These are phyloP conservation scores for Periconia macrospinosa DNA, from an alignment of 2,329 filamentous ascomycete genomes.

Conservation along the genomic window DNA sequence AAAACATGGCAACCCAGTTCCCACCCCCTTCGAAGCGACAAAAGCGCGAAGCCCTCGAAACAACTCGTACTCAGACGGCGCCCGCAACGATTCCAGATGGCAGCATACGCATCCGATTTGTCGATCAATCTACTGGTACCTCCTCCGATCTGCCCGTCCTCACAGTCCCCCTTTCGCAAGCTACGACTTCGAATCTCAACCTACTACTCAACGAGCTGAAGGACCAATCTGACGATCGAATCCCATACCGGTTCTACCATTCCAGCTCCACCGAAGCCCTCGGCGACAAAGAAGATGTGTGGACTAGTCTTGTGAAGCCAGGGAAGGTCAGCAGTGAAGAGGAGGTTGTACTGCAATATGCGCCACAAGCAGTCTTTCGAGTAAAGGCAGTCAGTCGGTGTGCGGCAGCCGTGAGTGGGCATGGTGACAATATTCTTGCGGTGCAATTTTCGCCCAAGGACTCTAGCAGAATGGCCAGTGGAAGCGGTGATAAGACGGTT, in stretches of 20 bases:
- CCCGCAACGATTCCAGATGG: constrained; percentile 67
- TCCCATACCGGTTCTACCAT: constrained; percentile 69
- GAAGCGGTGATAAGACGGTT: constrained; percentile 87
- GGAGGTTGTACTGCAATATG: constrained; percentile 64
- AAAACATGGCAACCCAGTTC: constrained; percentile 74
- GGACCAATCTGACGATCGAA: constrained; percentile 63
- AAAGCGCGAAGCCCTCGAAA: constrained; percentile 72
- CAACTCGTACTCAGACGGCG: constrained; percentile 74
- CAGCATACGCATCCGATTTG: constrained; percentile 82
- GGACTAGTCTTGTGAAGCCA: constrained; percentile 43
- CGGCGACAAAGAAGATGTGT: constrained; percentile 50
- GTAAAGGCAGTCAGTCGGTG: constrained; percentile 91
- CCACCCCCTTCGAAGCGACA: constrained; percentile 91
- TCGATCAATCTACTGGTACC: constrained; percentile 73
- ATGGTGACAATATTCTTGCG: constrained; percentile 86
- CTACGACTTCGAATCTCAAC: constrained; percentile 86
- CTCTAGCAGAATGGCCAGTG: constrained; percentile 79
- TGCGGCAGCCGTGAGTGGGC: constrained; percentile 83
- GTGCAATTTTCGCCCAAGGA: constrained; percentile 81
- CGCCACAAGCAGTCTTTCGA: constrained; percentile 89
- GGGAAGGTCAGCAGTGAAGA: constrained; percentile 59
- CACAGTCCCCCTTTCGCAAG: constrained; percentile 79
- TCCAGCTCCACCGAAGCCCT: constrained; percentile 45
- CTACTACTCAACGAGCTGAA: constrained; percentile 83
- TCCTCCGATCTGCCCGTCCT: constrained; percentile 68